Percentiles rank a stretch among this genome's conserved stretches.
These are phyloP conservation scores for Elaeis guineensis DNA, from an alignment of 176 grass and related monocot genomes.

Conservation along the genomic window DNA sequence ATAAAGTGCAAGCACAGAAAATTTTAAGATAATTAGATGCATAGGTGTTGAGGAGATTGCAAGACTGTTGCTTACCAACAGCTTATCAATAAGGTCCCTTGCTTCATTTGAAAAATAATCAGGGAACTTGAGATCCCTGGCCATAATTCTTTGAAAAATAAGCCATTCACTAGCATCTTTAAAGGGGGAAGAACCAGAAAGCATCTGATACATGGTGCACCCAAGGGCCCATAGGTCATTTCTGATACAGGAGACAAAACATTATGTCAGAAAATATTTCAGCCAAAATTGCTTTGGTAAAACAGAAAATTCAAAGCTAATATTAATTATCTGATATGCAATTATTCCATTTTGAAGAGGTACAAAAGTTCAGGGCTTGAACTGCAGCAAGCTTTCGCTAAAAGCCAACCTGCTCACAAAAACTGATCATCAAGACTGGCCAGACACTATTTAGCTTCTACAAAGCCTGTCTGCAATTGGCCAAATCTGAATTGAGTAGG, in stretches of 20 bases:
- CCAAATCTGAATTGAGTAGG: too few species aligned
- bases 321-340: too few species aligned
- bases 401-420: too few species aligned
- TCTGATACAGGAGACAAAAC: constrained; percentile 36
- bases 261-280: constrained; percentile 13
- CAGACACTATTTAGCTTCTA: too few species aligned
- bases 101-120: constrained; percentile 85
- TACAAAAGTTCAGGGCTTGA: too few species aligned
- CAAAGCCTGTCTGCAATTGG: too few species aligned
- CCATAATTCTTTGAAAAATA: constrained; percentile 92
- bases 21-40: not conserved
- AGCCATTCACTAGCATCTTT: constrained; percentile 96
- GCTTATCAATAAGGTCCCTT: constrained; percentile 72
- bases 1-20: too few species aligned
- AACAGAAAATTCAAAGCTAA: not conserved
- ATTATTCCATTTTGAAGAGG: too few species aligned
- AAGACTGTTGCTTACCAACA: constrained; percentile 55
- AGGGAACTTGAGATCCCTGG: constrained; percentile 76
- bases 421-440: too few species aligned
- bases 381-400: too few species aligned
- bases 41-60: constrained; percentile 3
- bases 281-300: not conserved
- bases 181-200: constrained; percentile 91
- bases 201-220: constrained; percentile 95
- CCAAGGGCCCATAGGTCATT: constrained; percentile 98